These are phyloP conservation scores for Aspergillus pseudoglaucus DNA, from an alignment of 2,329 filamentous ascomycete species.

Conservation along the genomic window DNA sequence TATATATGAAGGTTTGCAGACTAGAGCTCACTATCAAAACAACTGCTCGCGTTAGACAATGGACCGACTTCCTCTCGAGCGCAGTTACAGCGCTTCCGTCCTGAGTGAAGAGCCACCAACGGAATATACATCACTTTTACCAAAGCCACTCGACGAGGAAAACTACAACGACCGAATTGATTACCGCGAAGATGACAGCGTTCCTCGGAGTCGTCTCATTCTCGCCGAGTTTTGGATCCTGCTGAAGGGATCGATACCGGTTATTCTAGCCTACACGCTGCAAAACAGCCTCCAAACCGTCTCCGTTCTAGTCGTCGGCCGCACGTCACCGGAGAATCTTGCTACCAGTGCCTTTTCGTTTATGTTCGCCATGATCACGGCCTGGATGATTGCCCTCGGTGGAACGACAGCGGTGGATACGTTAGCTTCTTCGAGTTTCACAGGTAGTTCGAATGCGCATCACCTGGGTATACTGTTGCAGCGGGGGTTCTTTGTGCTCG, in stretches of 20 bases:
- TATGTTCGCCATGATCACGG: conserved; percentile 89
- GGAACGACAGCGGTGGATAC: conserved; percentile 84
- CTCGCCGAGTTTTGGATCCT: conserved; percentile 61
- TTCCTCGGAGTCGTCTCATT: conserved; percentile 33
- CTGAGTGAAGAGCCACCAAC: conserved; percentile 4
- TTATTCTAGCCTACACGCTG: conserved; percentile 76
- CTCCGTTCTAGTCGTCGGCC: conserved; percentile 74
- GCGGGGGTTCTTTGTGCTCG: conserved; percentile 65
- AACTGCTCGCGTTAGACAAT: background rate
- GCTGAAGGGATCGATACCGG: conserved; percentile 63
- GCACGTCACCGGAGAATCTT: conserved; percentile 70
- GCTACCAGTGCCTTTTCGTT: conserved; percentile 81
- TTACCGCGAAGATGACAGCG: conserved; percentile 30
- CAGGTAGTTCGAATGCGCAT: conserved; percentile 69
- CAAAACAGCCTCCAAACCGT: conserved; percentile 80
- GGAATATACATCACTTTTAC: conserved; percentile 25
- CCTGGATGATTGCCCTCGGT: conserved; percentile 78
- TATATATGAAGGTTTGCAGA: too few species aligned
- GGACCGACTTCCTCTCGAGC: background rate
- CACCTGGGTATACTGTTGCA: conserved; percentile 75
- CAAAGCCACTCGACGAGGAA: conserved; percentile 13
- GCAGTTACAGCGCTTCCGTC: background rate
- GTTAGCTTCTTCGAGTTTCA: conserved; percentile 74
- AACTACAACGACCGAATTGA: background rate
- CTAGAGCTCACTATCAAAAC: too few species aligned